Evolutionary conservation across 1,284 basidiomycete genomes (phyloP).

Genomic region (Peniophora sp.): DNA sequence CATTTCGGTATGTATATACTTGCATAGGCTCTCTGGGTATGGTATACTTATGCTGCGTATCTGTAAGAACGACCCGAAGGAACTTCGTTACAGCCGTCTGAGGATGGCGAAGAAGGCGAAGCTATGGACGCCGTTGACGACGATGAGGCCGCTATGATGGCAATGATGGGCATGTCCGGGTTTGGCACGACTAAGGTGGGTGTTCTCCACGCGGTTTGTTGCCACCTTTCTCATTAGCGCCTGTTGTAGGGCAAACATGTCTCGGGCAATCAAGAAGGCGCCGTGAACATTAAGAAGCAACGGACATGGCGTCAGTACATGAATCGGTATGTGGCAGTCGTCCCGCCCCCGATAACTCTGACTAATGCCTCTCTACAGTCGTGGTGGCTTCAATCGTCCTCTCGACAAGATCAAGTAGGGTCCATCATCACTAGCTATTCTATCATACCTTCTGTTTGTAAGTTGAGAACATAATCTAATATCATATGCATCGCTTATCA

Average conservation of each 20-base stretch:
- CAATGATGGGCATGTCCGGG: conserved; percentile 84
- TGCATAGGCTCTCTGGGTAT: not conserved
- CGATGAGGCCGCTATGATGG: conserved; percentile 79
- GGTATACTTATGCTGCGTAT: conserved; percentile 5
- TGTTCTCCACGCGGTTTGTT: too few species aligned
- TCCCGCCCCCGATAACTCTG: not conserved
- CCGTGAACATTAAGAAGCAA: conserved; percentile 73
- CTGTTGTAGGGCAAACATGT: conserved; percentile 64
- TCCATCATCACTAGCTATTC: not conserved
- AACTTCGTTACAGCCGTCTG: conserved; percentile 28
- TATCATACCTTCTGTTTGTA: too few species aligned
- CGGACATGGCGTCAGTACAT: conserved; percentile 96
- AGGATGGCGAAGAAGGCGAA: conserved; percentile 49
- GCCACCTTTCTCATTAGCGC: conserved; percentile 3
- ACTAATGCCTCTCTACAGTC: conserved; percentile 32
- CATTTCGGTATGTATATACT: not conserved
- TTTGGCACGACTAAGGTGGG: conserved; percentile 86
- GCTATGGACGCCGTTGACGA: conserved; percentile 61
- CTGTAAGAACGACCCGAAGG: not conserved
- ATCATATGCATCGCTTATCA: too few species aligned
- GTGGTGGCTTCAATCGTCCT: conserved; percentile 88
- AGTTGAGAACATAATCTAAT: too few species aligned
- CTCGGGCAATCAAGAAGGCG: conserved; percentile 76
- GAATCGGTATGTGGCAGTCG: conserved; percentile 56
- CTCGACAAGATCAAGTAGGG: conserved; percentile 62